Percentiles rank a stretch among this genome's conserved stretches.
Evolutionary conservation across 371 early-diverging fungal genomes (phyloP).

Genomic region (Mortierella polycephala): DNA sequence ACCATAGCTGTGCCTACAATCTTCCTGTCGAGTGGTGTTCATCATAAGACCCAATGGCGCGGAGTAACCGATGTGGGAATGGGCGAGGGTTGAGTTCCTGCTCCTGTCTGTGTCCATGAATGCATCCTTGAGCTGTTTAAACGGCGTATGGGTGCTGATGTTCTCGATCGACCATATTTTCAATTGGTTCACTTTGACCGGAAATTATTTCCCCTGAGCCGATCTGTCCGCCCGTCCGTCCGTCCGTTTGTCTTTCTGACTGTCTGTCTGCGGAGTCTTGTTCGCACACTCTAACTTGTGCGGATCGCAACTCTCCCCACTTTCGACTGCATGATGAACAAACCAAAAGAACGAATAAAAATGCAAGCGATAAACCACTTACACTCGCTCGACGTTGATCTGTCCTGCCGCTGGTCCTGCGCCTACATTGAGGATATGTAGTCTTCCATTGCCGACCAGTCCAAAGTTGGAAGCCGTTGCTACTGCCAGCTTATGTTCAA

Average conservation of each 20-base stretch:
- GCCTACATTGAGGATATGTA: slow-evolving; percentile 73
- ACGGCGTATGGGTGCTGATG: background rate
- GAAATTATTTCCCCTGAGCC: slow-evolving; percentile 46
- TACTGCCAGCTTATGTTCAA: slow-evolving; percentile 86
- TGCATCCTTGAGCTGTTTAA: background rate
- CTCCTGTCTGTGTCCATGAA: background rate
- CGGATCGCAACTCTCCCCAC: background rate
- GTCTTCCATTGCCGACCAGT: slow-evolving; percentile 93
- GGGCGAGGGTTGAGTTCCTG: background rate
- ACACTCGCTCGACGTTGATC: slow-evolving; percentile 74
- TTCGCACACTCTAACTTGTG: background rate
- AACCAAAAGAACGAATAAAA: background rate
- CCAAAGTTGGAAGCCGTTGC: slow-evolving; percentile 96
- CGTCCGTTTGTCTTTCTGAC: too few species aligned
- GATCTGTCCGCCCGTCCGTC: slow-evolving; percentile 12
- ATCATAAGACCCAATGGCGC: too few species aligned
- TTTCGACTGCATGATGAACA: background rate
- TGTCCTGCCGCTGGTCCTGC: slow-evolving; percentile 59
- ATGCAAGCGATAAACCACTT: slow-evolving; percentile 37
- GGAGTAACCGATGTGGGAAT: too few species aligned
- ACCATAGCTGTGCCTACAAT: background rate
- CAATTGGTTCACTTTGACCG: slow-evolving; percentile 44
- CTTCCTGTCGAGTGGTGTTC: too few species aligned
- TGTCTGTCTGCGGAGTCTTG: too few species aligned
- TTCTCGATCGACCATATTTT: slow-evolving; percentile 15